phyloP scores from a whole-genome alignment of 1,284 basidiomycete species.

The Fomitopsis betulina region DNA sequence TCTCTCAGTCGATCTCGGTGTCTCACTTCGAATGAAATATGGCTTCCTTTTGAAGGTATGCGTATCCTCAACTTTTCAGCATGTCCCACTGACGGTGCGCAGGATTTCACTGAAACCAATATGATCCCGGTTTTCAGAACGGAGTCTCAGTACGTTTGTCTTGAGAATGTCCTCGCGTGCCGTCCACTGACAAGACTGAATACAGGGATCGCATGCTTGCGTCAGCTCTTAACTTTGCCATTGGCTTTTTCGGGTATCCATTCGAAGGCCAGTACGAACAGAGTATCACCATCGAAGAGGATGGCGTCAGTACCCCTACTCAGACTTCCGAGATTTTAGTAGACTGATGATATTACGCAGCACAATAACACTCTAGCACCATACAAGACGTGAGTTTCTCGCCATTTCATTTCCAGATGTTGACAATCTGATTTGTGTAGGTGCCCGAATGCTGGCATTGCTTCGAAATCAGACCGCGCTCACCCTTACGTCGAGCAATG shows the following conservation, averaged over 20 bases:
- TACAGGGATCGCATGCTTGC: constrained; percentile 77
- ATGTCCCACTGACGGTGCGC: background rate
- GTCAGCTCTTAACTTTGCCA: constrained; percentile 80
- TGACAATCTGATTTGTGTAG: constrained; percentile 23
- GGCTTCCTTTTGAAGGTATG: constrained; percentile 68
- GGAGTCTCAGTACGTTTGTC: constrained; percentile 66
- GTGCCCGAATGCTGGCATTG: constrained; percentile 56
- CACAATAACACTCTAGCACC: constrained; percentile 81
- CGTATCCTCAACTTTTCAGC: background rate
- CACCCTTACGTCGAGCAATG: constrained; percentile 55
- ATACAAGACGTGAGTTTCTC: constrained; percentile 53
- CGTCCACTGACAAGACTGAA: constrained; percentile 19
- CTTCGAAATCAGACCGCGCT: constrained; percentile 51
- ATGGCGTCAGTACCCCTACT: constrained; percentile 43
- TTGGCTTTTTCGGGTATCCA: constrained; percentile 86
- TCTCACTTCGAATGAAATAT: constrained; percentile 74
- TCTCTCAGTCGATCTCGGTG: constrained; percentile 58
- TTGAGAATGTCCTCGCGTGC: background rate
- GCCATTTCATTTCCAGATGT: background rate
- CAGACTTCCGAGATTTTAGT: background rate
- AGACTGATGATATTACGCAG: constrained; percentile 25
- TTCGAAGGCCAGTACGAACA: constrained; percentile 75
- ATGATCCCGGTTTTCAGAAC: constrained; percentile 84
- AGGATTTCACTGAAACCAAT: constrained; percentile 74
- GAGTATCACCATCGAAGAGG: constrained; percentile 73